Evolutionary conservation across 2,329 filamentous ascomycete genomes (phyloP).

Genomic region (Daldinia eschscholtzii): DNA sequence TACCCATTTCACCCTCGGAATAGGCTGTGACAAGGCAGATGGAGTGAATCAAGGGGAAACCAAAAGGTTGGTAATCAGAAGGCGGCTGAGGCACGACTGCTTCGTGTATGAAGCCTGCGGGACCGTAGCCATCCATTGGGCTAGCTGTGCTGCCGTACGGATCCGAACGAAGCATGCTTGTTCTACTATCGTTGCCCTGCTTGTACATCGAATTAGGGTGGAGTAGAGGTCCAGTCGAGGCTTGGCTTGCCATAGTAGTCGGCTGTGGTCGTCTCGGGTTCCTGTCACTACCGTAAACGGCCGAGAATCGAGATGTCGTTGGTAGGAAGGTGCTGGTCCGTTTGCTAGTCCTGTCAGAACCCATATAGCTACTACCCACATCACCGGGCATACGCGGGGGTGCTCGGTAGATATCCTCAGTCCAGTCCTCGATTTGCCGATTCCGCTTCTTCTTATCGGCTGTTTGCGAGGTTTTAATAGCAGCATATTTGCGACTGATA

Average conservation of each 20-base stretch:
- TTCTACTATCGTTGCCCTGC: slow-evolving; percentile 71
- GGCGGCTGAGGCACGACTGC: slow-evolving; percentile 95
- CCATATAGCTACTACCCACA: slow-evolving; percentile 72
- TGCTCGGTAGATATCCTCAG: slow-evolving; percentile 95
- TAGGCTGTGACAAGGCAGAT: slow-evolving; percentile 97
- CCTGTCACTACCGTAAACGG: slow-evolving; percentile 84
- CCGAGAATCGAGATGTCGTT: slow-evolving; percentile 93
- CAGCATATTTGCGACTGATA: slow-evolving; percentile 85
- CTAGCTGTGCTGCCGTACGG: slow-evolving; percentile 67
- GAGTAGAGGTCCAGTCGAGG: slow-evolving; percentile 78
- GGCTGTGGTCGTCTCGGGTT: slow-evolving; percentile 66
- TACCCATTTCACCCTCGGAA: slow-evolving; percentile 92
- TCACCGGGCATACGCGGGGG: slow-evolving; percentile 85
- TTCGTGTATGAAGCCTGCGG: slow-evolving; percentile 96
- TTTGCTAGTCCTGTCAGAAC: slow-evolving; percentile 80
- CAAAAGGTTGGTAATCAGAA: slow-evolving; percentile 96
- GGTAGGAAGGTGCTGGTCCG: slow-evolving; percentile 87
- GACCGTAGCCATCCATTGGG: slow-evolving; percentile 77
- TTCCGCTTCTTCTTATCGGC: slow-evolving; percentile 86
- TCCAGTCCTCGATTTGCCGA: slow-evolving; percentile 97
- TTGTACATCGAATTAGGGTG: slow-evolving; percentile 80
- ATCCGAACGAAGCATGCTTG: slow-evolving; percentile 74
- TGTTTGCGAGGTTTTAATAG: slow-evolving; percentile 85
- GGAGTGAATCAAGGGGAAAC: slow-evolving; percentile 91
- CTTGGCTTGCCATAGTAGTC: slow-evolving; percentile 96